A percentile compares a stretch with the other conserved stretches of the same genome.
Evolutionary conservation across 2,329 filamentous ascomycete species (phyloP).

Genomic region (Claviceps cyperi): DNA sequence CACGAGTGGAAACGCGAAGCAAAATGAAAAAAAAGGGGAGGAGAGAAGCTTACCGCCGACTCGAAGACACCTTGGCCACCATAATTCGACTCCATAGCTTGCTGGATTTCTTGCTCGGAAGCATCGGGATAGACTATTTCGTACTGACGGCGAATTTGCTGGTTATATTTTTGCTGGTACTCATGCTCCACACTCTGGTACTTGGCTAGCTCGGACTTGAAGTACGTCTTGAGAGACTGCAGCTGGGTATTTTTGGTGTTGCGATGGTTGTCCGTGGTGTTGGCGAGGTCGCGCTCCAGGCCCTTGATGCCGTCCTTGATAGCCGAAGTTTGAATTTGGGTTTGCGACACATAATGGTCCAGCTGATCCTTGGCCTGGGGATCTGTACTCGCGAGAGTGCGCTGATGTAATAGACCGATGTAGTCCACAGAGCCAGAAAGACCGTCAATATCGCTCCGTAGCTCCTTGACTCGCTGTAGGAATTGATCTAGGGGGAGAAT

Average conservation of each 20-base stretch:
- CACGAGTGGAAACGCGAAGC: neutral
- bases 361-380: constrained; percentile 39
- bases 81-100: constrained; percentile 59
- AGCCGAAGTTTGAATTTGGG: constrained; percentile 56
- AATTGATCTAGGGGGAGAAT: constrained; percentile 49
- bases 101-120: constrained; percentile 54
- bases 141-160: constrained; percentile 69
- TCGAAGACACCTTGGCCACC: constrained; percentile 71
- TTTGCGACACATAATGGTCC: constrained; percentile 53
- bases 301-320: constrained; percentile 70
- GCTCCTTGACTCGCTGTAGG: constrained; percentile 49
- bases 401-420: constrained; percentile 58
- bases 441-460: constrained; percentile 52
- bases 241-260: constrained; percentile 56
- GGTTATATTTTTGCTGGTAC: constrained; percentile 57
- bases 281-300: constrained; percentile 54
- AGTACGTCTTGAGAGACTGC: constrained; percentile 53
- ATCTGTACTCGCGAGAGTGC: constrained; percentile 53
- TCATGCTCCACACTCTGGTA: constrained; percentile 58
- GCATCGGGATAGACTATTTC: constrained; percentile 71
- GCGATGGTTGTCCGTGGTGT: constrained; percentile 44
- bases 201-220: constrained; percentile 55
- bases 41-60: constrained; percentile 46
- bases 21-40: neutral
- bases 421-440: constrained; percentile 52